These are phyloP conservation scores for Calonectria honghensis DNA, from an alignment of 2,329 filamentous ascomycete genomes.

Conservation along the genomic window DNA sequence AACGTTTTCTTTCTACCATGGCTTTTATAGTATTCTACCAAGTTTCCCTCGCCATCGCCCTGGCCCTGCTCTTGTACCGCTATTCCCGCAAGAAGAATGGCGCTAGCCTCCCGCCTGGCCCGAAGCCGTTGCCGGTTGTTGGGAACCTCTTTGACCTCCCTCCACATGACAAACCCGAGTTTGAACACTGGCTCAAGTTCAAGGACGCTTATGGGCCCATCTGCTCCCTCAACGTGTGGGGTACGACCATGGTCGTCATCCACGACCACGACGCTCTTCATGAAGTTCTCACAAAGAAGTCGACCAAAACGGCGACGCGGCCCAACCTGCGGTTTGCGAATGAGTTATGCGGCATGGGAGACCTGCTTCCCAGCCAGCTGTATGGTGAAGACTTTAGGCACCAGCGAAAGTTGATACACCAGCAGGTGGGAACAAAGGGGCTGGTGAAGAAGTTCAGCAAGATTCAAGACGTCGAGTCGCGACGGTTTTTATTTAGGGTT, in stretches of 20 bases:
- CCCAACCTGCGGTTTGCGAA: neutral
- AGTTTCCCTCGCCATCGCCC: neutral
- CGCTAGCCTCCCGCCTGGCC: neutral
- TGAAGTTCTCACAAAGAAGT: neutral
- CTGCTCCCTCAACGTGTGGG: neutral
- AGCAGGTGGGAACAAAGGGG: neutral
- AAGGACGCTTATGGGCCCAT: neutral
- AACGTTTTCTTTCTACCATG: neutral
- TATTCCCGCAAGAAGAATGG: neutral
- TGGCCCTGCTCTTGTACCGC: neutral
- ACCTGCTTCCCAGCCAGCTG: neutral
- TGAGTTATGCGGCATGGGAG: neutral
- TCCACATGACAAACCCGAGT: neutral
- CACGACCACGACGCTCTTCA: neutral
- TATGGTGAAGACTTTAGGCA: neutral
- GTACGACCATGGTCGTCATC: neutral
- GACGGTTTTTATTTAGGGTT: neutral
- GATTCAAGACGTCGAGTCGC: neutral
- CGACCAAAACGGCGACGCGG: neutral
- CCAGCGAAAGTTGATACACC: neutral
- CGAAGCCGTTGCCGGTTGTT: neutral
- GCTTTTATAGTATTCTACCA: neutral
- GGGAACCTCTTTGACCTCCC: neutral
- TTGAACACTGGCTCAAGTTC: neutral
- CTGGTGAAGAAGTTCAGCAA: neutral